Percentiles rank a stretch among this genome's conserved stretches.
Evolutionary conservation across 345 rosid genomes (phyloP).

Genomic region (Chamaenerion angustifolium): DNA sequence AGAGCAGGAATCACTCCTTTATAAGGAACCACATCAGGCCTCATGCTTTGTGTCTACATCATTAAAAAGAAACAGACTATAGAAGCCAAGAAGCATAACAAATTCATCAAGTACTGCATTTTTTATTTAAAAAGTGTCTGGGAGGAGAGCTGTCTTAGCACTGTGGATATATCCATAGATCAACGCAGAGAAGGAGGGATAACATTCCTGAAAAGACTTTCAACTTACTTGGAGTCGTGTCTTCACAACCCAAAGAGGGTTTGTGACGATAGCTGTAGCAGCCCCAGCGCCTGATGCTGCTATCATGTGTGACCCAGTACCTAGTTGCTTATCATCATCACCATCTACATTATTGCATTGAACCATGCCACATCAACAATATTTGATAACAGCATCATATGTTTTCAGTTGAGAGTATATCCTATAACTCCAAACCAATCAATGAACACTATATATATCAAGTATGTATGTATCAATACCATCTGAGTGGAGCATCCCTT

Average conservation of each 20-base stretch:
- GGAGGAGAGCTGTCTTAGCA: no score
- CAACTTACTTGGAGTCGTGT: constrained; percentile 72
- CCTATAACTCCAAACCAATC: no score
- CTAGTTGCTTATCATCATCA: constrained; percentile 30
- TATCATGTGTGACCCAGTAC: constrained; percentile 63
- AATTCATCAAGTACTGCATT: no score
- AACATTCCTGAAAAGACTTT: neutral
- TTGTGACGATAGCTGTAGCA: constrained; percentile 72
- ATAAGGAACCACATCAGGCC: constrained; percentile 58
- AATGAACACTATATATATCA: no score
- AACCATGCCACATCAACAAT: neutral
- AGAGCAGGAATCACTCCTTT: constrained; percentile 63
- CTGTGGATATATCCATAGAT: no score
- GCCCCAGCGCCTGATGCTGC: constrained; percentile 99
- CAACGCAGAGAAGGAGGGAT: no score
- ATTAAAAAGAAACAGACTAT: neutral
- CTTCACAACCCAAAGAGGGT: constrained; percentile 98
- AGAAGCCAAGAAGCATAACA: no score
- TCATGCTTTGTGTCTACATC: constrained; percentile 32
- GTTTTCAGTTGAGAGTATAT: no score
- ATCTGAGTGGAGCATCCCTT: constrained; percentile 48
- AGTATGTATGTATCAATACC: constrained; percentile 25
- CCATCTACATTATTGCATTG: constrained; percentile 23
- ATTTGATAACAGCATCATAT: no score
- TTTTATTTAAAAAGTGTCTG: no score